Evolutionary conservation across 106 monocot species (phyloP), one percentile per base, ranked within the genome.

Genomic region (Dendrobium huoshanense): DNA sequence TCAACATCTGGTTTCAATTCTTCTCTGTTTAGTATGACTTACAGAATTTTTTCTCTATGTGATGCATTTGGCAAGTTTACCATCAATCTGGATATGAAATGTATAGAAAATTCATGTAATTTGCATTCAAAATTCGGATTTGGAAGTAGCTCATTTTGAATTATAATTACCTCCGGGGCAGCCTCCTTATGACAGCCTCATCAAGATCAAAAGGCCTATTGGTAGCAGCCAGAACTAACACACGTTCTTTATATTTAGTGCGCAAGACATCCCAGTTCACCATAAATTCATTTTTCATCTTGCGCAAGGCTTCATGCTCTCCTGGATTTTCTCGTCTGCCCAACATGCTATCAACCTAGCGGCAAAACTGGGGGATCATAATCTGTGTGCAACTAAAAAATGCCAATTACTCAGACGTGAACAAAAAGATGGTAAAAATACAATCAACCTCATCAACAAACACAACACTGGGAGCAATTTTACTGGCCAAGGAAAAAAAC

Each of bases 221-320:
- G 29, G 95, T 95, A 48, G 95, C 88, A 42, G 88, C 95, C 81
- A 95, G 95, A 58, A 95, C 95, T 59, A 90, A 79, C 40, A 95
- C 92, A 51, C 92, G 92, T 51, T 95, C 95, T 80, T 87, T 92
- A 81, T 88, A 92, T 78, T 95, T 95, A 41, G 95, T 95, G 9
- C 92, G 95, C 77, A 95, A 68, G 0, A 88, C 95, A 87, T 95
- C 95, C 95, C 95, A 95, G 79, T 95, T 92, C 56, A 95, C 84
- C 95, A 95, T 92, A 78, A 95, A 95, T 85, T 97, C 96, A 85
- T 97, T 97, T 79, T 94, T 94, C 94, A 97, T 94, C 78, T 93
- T 94, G 4, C 92, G 83, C 92, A 94, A 92, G 4, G 93, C 92
- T 85, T 93, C 96, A 82, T 96, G 96, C 70, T 96, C 93, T 61